Evolutionary conservation across 768 basidiomycete genomes (phyloP).

Genomic region (Auriscalpium orientale): DNA sequence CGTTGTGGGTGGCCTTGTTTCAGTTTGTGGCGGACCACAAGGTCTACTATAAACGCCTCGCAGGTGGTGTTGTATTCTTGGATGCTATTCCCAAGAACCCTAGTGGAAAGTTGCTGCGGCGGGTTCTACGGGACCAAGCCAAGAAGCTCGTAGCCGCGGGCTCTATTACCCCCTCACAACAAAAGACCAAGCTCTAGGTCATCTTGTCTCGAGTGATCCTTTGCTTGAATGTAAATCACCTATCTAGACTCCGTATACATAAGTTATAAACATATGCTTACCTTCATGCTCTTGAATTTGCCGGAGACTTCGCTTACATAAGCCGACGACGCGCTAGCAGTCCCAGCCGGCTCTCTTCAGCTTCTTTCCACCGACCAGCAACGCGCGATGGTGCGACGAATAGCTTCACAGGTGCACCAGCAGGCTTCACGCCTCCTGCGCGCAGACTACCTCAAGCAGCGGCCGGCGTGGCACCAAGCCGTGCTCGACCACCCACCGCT

Average conservation of each 20-base stretch:
- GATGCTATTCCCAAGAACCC: slow-evolving; percentile 27
- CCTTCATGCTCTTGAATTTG: neutral
- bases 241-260: too few species aligned
- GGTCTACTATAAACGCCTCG: slow-evolving; percentile 29
- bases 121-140: slow-evolving; percentile 21
- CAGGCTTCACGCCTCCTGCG: slow-evolving; percentile 76
- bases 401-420: slow-evolving; percentile 85
- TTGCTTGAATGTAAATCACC: neutral
- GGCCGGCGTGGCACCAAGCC: slow-evolving; percentile 80
- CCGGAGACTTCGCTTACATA: neutral
- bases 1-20: neutral
- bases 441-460: slow-evolving; percentile 48
- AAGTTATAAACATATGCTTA: too few species aligned
- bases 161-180: neutral
- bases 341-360: too few species aligned
- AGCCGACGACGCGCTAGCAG: neutral
- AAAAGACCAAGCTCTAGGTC: neutral
- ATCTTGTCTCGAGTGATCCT: neutral
- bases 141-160: slow-evolving; percentile 5
- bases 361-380: too few species aligned
- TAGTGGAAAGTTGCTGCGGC: slow-evolving; percentile 24
- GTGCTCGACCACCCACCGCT: slow-evolving; percentile 86
- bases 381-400: slow-evolving; percentile 58
- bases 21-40: slow-evolving; percentile 26
- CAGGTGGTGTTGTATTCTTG: slow-evolving; percentile 31